These are phyloP conservation scores for Candida jianshihensis DNA, from an alignment of 805 yeast species.

Conservation along the genomic window DNA sequence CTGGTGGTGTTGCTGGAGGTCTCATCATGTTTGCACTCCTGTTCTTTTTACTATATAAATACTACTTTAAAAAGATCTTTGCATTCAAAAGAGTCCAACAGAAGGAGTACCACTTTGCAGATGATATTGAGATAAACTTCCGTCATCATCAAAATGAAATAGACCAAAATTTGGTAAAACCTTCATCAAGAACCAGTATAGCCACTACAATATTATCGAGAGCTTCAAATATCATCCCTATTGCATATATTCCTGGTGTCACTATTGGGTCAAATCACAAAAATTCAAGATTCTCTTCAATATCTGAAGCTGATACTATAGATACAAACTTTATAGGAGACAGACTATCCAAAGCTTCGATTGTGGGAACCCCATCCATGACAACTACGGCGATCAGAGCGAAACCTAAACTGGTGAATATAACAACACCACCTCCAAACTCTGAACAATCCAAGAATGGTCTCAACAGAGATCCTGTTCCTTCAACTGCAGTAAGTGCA, in stretches of 20 bases:
- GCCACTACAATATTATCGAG: slow-evolving; percentile 68
- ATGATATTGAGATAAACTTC: slow-evolving; percentile 23
- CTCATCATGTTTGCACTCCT: slow-evolving; percentile 37
- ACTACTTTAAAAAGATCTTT: slow-evolving; percentile 31
- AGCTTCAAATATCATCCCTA: slow-evolving; percentile 84
- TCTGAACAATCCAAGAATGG: slow-evolving; percentile 13
- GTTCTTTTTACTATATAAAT: slow-evolving; percentile 35
- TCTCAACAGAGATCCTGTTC: slow-evolving; percentile 11
- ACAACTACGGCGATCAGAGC: slow-evolving; percentile 72
- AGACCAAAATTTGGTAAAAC: slow-evolving; percentile 19
- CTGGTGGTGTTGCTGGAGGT: slow-evolving; percentile 70
- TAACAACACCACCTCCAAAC: slow-evolving; percentile 11
- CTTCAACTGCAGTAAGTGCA: slow-evolving; percentile 18
- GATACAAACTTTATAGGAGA: slow-evolving; percentile 25
- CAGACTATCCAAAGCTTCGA: slow-evolving; percentile 36
- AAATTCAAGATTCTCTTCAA: slow-evolving; percentile 27
- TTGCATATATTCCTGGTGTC: slow-evolving; percentile 93
- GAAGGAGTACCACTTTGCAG: slow-evolving; percentile 21
- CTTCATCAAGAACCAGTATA: slow-evolving; percentile 22
- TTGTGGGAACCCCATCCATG: slow-evolving; percentile 30
- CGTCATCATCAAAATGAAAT: slow-evolving; percentile 21
- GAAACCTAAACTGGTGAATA: slow-evolving; percentile 61
- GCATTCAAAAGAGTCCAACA: slow-evolving; percentile 25
- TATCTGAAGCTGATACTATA: slow-evolving; percentile 10
- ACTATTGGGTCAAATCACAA: slow-evolving; percentile 40